Percentiles rank a stretch among this genome's conserved stretches.
Evolutionary conservation across 192 early-diverging fungal species (phyloP).

Genomic region (Backusella westeae): DNA sequence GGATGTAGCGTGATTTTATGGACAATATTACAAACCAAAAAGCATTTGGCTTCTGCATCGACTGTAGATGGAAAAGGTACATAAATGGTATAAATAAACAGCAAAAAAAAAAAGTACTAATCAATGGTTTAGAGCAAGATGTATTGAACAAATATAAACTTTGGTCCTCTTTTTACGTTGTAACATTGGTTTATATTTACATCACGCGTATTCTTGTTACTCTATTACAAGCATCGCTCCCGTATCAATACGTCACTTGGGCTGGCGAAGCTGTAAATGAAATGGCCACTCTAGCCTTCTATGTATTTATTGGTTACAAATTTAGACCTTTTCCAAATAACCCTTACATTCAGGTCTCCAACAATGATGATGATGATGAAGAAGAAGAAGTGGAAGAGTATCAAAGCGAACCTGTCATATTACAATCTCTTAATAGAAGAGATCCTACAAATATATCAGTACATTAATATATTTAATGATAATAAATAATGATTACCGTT

Average conservation of each 20-base stretch:
- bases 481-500: neutral
- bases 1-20: constrained; percentile 48
- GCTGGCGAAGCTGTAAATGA: constrained; percentile 47
- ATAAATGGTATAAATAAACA: neutral
- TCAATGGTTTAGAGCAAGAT: constrained; percentile 31
- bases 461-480: neutral
- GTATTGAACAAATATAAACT: constrained; percentile 49
- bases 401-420: neutral
- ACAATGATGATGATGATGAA: neutral
- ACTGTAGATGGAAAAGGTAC: constrained; percentile 53
- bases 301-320: constrained; percentile 51
- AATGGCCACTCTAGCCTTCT: constrained; percentile 45
- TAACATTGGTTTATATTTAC: constrained; percentile 52
- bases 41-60: constrained; percentile 43
- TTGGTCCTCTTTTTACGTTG: constrained; percentile 54
- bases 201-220: constrained; percentile 47
- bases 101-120: neutral
- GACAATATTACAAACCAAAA: constrained; percentile 52
- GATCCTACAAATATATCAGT: neutral
- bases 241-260: constrained; percentile 52
- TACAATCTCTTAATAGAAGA: neutral
- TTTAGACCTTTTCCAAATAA: constrained; percentile 51
- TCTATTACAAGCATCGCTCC: constrained; percentile 44
- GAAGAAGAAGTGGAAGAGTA: neutral
- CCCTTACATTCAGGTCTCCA: constrained; percentile 35